Base-by-base conservation (phyloP, 345 rosid genomes). In the Brassica incana region DNA sequence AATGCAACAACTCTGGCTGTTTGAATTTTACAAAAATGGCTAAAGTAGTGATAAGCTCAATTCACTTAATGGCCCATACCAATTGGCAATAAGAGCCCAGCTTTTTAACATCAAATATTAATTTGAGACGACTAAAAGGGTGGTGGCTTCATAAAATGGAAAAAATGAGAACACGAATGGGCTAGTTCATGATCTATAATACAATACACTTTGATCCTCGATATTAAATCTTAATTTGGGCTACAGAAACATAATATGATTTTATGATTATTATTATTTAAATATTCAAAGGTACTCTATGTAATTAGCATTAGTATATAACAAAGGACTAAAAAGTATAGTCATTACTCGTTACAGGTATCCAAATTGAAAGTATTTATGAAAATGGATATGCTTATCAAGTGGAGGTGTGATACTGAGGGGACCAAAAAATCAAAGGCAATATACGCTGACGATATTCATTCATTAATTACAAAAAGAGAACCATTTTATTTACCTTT, bases 391-490 rank as follows among this genome's bases (percentile, higher is more conserved):
- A 74, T 67, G 75, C 74, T 74, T 14, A 80, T 74, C 75, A 69
- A 80, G 83, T 80, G 78, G 78, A 16, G 23, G 59, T 59, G 29
- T 67, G 73, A 67, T 43, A 20, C 63, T 32, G 60, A 59, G 78
- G 74, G 67, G 81, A 68, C 83, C 79, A 16, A 74, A 50, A 68
- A 68, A 73, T 79, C 56, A 74, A 68, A 68, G 11, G 18, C 40
- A 48, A 74, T 74, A 74, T 80, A 80, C 79, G 76, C 45, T 79
- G 74, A 73, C 78, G 75, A 33, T 36, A 60, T 67, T 59, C 54
- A 35, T 43, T 43, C 50, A 11, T 73, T 67, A 38, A 25, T 73
- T 67, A 60, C 82, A 74, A 48, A 78, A 60, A 68, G 64, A 67
- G 35, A 73, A 73, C 69, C 52, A 67, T 67, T 60, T 33, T 59